phyloP scores from a whole-genome alignment of 2,329 filamentous ascomycete genomes.

The Ophiostoma sp. region DNA sequence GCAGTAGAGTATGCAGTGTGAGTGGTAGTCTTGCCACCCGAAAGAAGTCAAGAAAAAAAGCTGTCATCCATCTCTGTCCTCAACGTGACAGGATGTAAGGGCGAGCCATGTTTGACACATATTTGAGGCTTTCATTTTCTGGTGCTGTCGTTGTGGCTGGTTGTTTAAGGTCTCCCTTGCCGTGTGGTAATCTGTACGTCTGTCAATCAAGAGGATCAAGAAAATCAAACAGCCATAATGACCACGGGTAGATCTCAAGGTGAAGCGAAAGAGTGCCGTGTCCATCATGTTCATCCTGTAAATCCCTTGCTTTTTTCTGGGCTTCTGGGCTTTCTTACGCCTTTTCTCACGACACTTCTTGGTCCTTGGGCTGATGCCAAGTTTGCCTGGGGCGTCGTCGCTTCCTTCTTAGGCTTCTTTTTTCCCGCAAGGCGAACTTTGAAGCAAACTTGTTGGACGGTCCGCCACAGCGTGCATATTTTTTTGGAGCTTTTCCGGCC shows the following conservation, averaged over 20 bases:
- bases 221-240: not conserved
- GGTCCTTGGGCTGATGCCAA: too few relatives aligned
- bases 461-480: not conserved
- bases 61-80: not conserved
- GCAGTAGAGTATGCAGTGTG: not conserved
- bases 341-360: not conserved
- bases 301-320: not conserved
- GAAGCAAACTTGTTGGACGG: not conserved
- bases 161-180: not conserved
- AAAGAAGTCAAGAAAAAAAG: too few relatives aligned
- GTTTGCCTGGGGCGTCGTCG: not conserved
- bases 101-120: not conserved
- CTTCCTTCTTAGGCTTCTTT: not conserved
- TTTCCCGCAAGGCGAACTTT: not conserved
- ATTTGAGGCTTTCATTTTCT: not conserved
- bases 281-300: not conserved
- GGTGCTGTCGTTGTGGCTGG: not conserved
- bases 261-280: not conserved
- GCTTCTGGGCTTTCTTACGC: not conserved
- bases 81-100: conserved; percentile 10
- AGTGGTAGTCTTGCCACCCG: not conserved
- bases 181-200: not conserved
- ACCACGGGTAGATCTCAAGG: not conserved
- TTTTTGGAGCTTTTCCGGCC: not conserved
- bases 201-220: too few relatives aligned